Evolutionary conservation across 2,329 filamentous ascomycete species (phyloP).

Genomic region (Aspergillus ustus): DNA sequence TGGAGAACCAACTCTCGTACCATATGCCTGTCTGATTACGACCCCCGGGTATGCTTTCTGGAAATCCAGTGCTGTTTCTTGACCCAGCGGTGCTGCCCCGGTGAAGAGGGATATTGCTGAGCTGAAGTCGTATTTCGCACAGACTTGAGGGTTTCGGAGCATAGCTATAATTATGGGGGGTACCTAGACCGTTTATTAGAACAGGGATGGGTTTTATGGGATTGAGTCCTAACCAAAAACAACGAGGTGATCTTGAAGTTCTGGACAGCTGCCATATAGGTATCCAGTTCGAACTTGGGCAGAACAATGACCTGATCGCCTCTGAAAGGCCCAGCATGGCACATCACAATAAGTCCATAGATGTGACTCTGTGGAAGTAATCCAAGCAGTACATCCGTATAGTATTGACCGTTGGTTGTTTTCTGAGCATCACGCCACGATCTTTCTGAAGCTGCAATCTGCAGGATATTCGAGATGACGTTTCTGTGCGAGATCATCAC

Average conservation of each 20-base stretch:
- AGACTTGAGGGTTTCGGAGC: constrained; percentile 65
- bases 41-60: constrained; percentile 66
- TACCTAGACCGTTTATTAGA: constrained; percentile 52
- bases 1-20: constrained; percentile 39
- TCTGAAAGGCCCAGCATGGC: constrained; percentile 67
- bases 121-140: constrained; percentile 72
- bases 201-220: neutral
- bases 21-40: constrained; percentile 73
- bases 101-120: constrained; percentile 70
- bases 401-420: constrained; percentile 51
- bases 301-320: constrained; percentile 76
- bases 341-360: constrained; percentile 75
- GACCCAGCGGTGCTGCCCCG: constrained; percentile 77
- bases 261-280: constrained; percentile 67
- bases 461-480: constrained; percentile 75
- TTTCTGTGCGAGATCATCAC: constrained; percentile 83
- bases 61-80: constrained; percentile 71
- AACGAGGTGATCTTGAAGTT: constrained; percentile 70
- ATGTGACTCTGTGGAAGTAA: constrained; percentile 84
- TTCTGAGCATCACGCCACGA: constrained; percentile 31
- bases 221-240: constrained; percentile 60
- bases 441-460: constrained; percentile 60
- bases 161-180: constrained; percentile 82
- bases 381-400: constrained; percentile 64
- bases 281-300: constrained; percentile 72